phyloP scores from a whole-genome alignment of 352 stramenopile genomes.

The Lagenidium sp. region DNA sequence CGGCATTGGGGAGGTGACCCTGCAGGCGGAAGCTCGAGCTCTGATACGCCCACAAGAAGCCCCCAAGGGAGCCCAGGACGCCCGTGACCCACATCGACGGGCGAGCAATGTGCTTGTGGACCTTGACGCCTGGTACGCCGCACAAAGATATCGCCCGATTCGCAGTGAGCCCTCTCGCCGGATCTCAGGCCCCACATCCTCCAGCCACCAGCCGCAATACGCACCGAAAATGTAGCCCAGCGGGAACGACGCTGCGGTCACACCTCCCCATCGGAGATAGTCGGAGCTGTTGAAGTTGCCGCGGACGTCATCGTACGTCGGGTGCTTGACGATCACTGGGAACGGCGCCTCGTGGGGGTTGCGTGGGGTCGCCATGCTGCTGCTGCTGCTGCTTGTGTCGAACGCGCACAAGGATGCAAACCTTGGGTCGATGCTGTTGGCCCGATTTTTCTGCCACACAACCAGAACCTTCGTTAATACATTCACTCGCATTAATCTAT shows the following conservation, averaged over 20 bases:
- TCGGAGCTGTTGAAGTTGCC: constrained; percentile 56
- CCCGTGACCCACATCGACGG: constrained; percentile 75
- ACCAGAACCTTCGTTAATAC: constrained; percentile 3
- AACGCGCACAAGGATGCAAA: too few relatives aligned
- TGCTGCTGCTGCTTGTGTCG: constrained; percentile 8
- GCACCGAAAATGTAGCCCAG: constrained; percentile 72
- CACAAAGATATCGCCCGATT: too few relatives aligned
- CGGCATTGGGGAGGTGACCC: constrained; percentile 50
- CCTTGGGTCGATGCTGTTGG: too few relatives aligned
- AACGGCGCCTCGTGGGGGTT: constrained; percentile 58
- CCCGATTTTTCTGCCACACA: constrained; percentile 12
- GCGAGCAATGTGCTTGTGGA: constrained; percentile 47
- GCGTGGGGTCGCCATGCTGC: constrained; percentile 34
- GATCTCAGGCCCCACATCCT: too few relatives aligned
- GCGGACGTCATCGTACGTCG: constrained; percentile 63
- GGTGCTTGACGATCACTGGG: constrained; percentile 74
- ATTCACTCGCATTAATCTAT: too few relatives aligned
- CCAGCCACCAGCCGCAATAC: too few relatives aligned
- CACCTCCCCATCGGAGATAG: constrained; percentile 48
- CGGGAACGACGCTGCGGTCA: constrained; percentile 61
- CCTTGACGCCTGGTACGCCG: constrained; percentile 38
- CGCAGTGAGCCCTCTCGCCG: too few relatives aligned
- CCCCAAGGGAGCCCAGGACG: constrained; percentile 60
- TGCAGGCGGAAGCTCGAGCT: constrained; percentile 76
- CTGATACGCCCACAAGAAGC: constrained; percentile 76